phyloP scores from a whole-genome alignment of 495 filamentous ascomycete species.

The Pseudoneurospora amorphoporcata region DNA sequence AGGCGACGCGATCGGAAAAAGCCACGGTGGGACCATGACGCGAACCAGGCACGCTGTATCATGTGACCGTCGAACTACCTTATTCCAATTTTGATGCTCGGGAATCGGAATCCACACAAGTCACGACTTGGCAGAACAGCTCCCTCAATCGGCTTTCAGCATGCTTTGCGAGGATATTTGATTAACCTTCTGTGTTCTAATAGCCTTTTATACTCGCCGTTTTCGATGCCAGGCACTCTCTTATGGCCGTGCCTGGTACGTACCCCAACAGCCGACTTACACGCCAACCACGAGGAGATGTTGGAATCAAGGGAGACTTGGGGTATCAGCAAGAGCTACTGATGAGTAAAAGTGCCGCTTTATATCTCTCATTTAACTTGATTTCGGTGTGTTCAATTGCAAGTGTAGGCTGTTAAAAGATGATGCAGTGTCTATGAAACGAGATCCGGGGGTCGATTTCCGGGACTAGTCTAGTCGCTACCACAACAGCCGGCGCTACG shows the following conservation, averaged over 20 bases:
- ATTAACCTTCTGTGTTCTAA: background rate
- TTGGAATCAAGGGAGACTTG: background rate
- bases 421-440: background rate
- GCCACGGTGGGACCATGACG: slow-evolving; percentile 11
- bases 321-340: background rate
- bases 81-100: background rate
- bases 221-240: background rate
- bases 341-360: background rate
- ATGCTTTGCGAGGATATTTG: background rate
- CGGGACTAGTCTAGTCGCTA: background rate
- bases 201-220: background rate
- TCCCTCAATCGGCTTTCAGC: background rate
- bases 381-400: background rate
- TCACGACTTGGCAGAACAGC: background rate
- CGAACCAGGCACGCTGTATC: slow-evolving; percentile 18
- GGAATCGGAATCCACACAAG: background rate
- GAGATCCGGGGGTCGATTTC: background rate
- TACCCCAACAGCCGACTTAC: background rate
- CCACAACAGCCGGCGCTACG: background rate
- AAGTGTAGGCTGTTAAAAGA: background rate
- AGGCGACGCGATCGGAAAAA: slow-evolving; percentile 16
- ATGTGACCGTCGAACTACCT: slow-evolving; percentile 11
- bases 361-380: background rate
- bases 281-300: background rate
- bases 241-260: background rate